A percentile compares a stretch with the other conserved stretches of the same genome.
phyloP scores from a whole-genome alignment of 2,329 filamentous ascomycete genomes.

The Eutypella sp. region DNA sequence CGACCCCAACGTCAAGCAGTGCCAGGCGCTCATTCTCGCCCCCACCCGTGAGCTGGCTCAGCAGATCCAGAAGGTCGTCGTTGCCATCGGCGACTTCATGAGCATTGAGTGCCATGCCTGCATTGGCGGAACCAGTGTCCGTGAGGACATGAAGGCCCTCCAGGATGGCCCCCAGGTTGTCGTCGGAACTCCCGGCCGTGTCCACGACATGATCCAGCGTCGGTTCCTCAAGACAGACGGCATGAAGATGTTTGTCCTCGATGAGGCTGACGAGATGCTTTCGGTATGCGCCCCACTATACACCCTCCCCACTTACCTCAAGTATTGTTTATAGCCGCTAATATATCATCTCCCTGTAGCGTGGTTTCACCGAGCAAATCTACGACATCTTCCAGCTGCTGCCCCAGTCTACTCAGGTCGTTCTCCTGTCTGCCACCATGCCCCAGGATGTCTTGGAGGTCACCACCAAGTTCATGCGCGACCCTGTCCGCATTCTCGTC shows the following conservation, averaged over 20 bases:
- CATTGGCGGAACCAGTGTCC: conserved; percentile 96
- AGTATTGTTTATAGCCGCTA: no score
- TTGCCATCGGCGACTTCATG: conserved; percentile 99
- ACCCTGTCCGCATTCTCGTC: conserved; percentile 97
- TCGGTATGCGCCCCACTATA: conserved; percentile 52
- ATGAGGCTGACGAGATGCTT: conserved; percentile 99
- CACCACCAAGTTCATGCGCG: conserved; percentile 99
- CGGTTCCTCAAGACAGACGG: conserved; percentile 93
- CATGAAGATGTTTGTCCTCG: conserved; percentile 99
- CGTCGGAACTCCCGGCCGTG: conserved; percentile 95
- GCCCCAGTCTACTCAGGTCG: conserved; percentile 95
- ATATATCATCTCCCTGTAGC: conserved; percentile 46
- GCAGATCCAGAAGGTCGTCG: conserved; percentile 99
- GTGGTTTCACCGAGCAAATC: conserved; percentile 99
- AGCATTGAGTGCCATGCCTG: conserved; percentile 98
- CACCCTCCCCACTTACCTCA: conserved; percentile 2
- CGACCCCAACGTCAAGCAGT: conserved; percentile 88
- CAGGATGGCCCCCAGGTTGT: conserved; percentile 95
- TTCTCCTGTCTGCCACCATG: conserved; percentile 97
- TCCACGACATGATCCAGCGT: conserved; percentile 99
- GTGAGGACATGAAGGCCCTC: conserved; percentile 98
- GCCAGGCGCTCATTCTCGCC: conserved; percentile 96
- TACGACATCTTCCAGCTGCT: conserved; percentile 99
- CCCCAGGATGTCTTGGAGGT: conserved; percentile 98
- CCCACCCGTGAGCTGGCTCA: conserved; percentile 97